Base-by-base conservation (phyloP, 1,284 basidiomycete genomes). In the Ustilago lituana region DNA sequence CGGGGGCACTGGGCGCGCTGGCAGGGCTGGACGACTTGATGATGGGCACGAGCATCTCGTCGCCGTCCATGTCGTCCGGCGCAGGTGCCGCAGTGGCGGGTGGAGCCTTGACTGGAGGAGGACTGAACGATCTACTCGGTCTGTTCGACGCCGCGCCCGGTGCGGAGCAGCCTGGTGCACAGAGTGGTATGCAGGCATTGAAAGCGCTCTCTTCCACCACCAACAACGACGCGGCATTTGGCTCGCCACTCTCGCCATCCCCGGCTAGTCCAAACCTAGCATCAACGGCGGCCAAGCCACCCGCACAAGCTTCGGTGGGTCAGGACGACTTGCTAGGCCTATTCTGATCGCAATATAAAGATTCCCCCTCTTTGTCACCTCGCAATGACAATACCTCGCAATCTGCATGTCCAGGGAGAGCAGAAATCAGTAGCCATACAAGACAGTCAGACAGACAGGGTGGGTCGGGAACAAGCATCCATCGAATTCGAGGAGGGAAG, bases 11-110 rank as follows among this genome's bases (percentile, higher is more conserved):
- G 22, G 74, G 77, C 11, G 74, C 69, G 7, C 43, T 77, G 26
- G 72, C 74, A 5, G 76, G 73, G n/a, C 32, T 79, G 38, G 76
- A 77, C 26, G 77, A 76, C 31, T 36, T 79, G 27, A 71, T 79
- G 53, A 60, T 65, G 48, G 58, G 49, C 14, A 23, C 66, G 5
- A 49, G 44, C 26, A 52, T 58, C 17, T 53, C 54, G 12, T 49
- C 65, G 5, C 53, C 53, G 2, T 31, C 47, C 27, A n/a, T 29
- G 32, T 26, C 41, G 1, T 32, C 37, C 12, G 24, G n/a, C 12
- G 51, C 48, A 8, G 43, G 48, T 7, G 55, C 31, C 15, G 38
- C 40, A 23, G 31, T 58, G 11, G 17, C 35, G 26, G 32, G 36
- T 8, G 33, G 39, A 2, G 20, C 48, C 23, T 27, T 27, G 20